A percentile compares a stretch with the other conserved stretches of the same genome.
Evolutionary conservation across 257 asterid genomes (phyloP).

Genomic region (Primulina huaijiensis): DNA sequence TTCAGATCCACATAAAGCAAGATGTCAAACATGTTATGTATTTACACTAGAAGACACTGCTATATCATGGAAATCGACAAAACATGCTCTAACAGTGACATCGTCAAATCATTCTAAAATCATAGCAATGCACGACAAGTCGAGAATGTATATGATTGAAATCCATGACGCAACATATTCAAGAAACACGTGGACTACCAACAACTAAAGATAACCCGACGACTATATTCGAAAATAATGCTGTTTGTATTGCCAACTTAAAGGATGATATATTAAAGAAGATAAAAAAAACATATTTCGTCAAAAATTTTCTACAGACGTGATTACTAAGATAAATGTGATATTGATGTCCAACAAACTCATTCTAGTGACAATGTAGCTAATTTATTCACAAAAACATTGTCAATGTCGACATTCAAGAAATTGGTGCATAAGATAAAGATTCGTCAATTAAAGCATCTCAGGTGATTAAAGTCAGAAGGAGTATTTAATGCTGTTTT

Average conservation of each 20-base stretch:
- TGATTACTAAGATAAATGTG: background rate
- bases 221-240: too few species aligned
- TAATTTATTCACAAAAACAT: background rate
- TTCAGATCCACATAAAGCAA: background rate
- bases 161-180: background rate
- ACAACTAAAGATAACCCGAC: background rate
- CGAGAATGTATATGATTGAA: too few species aligned
- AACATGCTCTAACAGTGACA: rapidly evolving
- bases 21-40: background rate
- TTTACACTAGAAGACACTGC: background rate
- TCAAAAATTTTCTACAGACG: background rate
- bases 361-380: background rate
- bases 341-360: background rate
- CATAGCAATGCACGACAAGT: too few species aligned
- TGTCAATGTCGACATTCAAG: background rate
- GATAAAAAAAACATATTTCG: background rate
- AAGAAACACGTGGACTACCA: background rate
- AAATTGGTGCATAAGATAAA: background rate
- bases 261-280: background rate
- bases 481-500: too few species aligned
- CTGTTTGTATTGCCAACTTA: background rate
- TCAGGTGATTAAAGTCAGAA: too few species aligned
- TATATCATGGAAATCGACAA: background rate
- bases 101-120: background rate
- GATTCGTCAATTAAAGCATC: background rate